These are phyloP conservation scores for Globisporangium yorkense DNA, from an alignment of 352 stramenopile species.

Conservation along the genomic window DNA sequence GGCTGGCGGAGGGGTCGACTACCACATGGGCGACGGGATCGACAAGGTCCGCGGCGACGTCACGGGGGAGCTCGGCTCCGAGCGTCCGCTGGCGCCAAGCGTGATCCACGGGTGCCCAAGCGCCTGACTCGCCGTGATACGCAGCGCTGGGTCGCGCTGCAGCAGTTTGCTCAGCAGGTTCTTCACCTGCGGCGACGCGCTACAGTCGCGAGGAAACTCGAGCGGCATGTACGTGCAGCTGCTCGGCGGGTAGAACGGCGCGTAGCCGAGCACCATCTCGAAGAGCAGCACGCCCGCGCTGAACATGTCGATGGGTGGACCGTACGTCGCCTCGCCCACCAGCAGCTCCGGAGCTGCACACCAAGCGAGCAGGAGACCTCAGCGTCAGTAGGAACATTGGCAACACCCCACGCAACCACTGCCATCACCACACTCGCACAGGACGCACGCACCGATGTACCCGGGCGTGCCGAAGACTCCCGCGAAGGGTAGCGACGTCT, in stretches of 20 bases:
- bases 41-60: slow-evolving; percentile 10
- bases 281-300: slow-evolving; percentile 66
- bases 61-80: slow-evolving; percentile 31
- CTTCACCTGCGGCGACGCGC: slow-evolving; percentile 39
- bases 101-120: slow-evolving; percentile 84
- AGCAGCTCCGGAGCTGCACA: slow-evolving; percentile 40
- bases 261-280: slow-evolving; percentile 73
- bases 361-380: too few relatives aligned
- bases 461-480: slow-evolving; percentile 67
- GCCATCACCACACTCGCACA: background rate
- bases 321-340: slow-evolving; percentile 41
- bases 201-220: slow-evolving; percentile 42
- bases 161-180: slow-evolving; percentile 70
- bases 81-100: slow-evolving; percentile 21
- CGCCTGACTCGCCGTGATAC: slow-evolving; percentile 74
- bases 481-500: slow-evolving; percentile 48
- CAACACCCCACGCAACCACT: background rate
- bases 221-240: slow-evolving; percentile 51
- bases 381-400: too few relatives aligned
- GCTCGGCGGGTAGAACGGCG: slow-evolving; percentile 65
- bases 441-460: slow-evolving; percentile 33
- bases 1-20: background rate
- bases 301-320: slow-evolving; percentile 67
- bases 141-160: slow-evolving; percentile 54
- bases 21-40: slow-evolving; percentile 7